Conservation (phyloP, 257 asterid species). For the Capsicum chinense region DNA sequence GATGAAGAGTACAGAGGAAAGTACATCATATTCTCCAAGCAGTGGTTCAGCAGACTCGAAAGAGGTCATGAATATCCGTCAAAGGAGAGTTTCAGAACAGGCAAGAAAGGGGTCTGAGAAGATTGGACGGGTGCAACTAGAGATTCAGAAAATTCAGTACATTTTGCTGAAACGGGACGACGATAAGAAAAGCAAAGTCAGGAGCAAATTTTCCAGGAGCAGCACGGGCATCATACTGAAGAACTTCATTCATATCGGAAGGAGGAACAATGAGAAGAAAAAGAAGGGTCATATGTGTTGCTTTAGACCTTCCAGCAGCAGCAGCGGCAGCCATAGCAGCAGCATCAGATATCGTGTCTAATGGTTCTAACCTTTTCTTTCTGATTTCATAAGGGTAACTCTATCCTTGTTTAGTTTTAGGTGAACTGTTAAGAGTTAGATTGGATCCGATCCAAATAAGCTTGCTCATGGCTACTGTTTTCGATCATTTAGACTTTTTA, state of each 20-base stretch:
- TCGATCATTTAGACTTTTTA: conserved; percentile 8
- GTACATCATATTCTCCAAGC: conserved; percentile 42
- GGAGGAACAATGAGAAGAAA: conserved; percentile 53
- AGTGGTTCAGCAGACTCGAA: conserved; percentile 52
- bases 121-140: conserved; percentile 65
- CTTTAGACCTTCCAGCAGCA: conserved; percentile 59
- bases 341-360: conserved; percentile 11
- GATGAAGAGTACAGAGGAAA: conserved; percentile 62
- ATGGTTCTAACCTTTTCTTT: conserved; percentile 9
- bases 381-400: conserved; percentile 19
- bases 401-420: conserved; percentile 38
- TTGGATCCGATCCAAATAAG: conserved; percentile 52
- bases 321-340: conserved; percentile 30
- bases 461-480: conserved; percentile 27
- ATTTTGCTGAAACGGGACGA: conserved; percentile 67
- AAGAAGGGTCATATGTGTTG: conserved; percentile 75
- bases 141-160: conserved; percentile 73
- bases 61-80: conserved; percentile 56
- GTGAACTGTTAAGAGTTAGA: conserved; percentile 41
- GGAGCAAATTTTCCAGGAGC: conserved; percentile 56
- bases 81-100: conserved; percentile 65
- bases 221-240: conserved; percentile 61
- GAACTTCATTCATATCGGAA: conserved; percentile 70
- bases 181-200: conserved; percentile 64
- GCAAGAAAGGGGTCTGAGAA: conserved; percentile 78